phyloP scores from a whole-genome alignment of 2,329 filamentous ascomycete species.

The Myrmaecium sp. region DNA sequence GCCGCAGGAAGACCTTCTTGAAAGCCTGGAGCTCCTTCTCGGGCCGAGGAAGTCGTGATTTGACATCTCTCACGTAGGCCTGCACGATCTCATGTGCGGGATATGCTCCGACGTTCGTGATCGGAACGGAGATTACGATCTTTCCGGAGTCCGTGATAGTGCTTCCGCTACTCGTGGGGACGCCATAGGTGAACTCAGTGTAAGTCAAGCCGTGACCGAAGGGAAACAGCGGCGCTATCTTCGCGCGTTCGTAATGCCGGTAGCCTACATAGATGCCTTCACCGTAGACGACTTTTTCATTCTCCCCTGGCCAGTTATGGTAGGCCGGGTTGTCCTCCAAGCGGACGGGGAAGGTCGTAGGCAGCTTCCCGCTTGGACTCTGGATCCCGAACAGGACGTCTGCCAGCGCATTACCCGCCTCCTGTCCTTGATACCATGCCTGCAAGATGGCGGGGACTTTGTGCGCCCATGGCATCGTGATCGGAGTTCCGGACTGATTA shows the following conservation, averaged over 20 bases:
- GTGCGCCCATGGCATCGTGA: conserved; percentile 53
- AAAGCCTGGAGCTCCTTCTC: conserved; percentile 58
- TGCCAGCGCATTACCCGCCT: conserved; percentile 65
- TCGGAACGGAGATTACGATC: conserved; percentile 31
- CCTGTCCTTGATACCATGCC: conserved; percentile 76
- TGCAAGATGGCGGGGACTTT: conserved; percentile 50
- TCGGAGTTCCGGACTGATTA: conserved; percentile 59
- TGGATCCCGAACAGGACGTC: conserved; percentile 59
- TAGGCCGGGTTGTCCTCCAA: conserved; percentile 50
- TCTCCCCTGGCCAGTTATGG: conserved; percentile 58
- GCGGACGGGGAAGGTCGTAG: conserved; percentile 48
- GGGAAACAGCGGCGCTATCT: conserved; percentile 46
- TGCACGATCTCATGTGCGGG: conserved; percentile 50
- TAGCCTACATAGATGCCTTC: conserved; percentile 62
- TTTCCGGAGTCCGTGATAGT: conserved; percentile 28
- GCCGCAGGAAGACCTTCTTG: conserved; percentile 24
- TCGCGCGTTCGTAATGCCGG: conserved; percentile 49
- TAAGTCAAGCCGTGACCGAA: conserved; percentile 71
- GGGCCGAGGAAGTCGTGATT: conserved; percentile 45
- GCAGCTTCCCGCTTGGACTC: conserved; percentile 60
- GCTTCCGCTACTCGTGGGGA: conserved; percentile 33
- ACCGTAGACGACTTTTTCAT: conserved; percentile 49
- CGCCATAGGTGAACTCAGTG: conserved; percentile 51
- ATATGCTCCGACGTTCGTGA: conserved; percentile 40
- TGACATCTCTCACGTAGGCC: conserved; percentile 47